Evolutionary conservation across 2,329 filamentous ascomycete species (phyloP), one percentile per base, ranked within the genome.

Genomic region (Xylaria arbuscula): DNA sequence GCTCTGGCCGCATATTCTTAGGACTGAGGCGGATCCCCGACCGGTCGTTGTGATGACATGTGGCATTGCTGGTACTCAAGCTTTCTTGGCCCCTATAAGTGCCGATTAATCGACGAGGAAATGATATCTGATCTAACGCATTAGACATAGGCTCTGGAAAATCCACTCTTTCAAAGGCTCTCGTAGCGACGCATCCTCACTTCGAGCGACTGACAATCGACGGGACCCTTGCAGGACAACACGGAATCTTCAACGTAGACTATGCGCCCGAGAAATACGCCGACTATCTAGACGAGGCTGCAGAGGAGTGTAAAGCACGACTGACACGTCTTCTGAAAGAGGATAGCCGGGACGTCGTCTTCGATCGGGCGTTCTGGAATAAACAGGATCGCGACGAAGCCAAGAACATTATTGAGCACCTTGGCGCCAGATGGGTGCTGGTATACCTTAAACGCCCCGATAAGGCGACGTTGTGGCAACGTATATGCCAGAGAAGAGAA

Each of bases 281-380:
- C 1, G 61, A 73, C 19, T 71, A 76, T 42, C 64, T 69, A 34
- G 66, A 73, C 1, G 76, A 77, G 53, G 75, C 75, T 0, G 62
- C 58, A 5, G n/a, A 55, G 5, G 67, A 70, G 51, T 70, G 66
- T 32, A 38, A 65, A 1, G 19, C 53, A 7, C 60, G 65, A 10
- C 38, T 72, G 3, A 40, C 56, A 17, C 38, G 22, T 15, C 28
- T 72, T 10, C 65, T 77, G 0, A 42, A 74, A 1, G 42, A 71
- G 8, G 66, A 70, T 1, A 40, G 62, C 1, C 70, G 51, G 4
- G 74, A 80, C 50, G 65, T 78, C n/a, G 70, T 79, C 1, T 60
- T 79, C 8, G 79, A 80, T 48, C 64, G 77, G 1, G 76, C 78
- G 0, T 77, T 79, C 64, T 80, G 76, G 51, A 73, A 72, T 48